Percentiles rank a stretch among this genome's conserved stretches.
phyloP scores from a whole-genome alignment of 768 basidiomycete species.

The Xerocomus brunneocitrinus region DNA sequence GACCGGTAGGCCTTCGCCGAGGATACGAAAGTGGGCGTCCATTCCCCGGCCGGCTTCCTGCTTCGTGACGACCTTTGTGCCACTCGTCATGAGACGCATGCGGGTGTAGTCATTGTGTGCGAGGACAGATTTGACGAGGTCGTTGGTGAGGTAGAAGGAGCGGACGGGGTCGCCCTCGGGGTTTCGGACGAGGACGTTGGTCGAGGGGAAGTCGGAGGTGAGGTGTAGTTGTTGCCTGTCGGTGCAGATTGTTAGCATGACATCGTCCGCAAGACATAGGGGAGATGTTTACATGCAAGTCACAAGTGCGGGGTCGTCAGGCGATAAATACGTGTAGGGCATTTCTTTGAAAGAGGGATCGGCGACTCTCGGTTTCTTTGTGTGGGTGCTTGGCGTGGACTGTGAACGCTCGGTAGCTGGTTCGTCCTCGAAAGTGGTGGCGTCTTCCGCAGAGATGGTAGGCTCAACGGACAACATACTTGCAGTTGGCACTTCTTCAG shows the following conservation, averaged over 20 bases:
- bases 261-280: neutral
- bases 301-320: constrained; percentile 64
- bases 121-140: constrained; percentile 77
- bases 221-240: constrained; percentile 70
- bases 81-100: constrained; percentile 85
- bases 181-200: constrained; percentile 84
- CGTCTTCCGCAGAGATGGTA: constrained; percentile 2
- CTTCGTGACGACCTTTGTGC: constrained; percentile 88
- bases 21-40: constrained; percentile 64
- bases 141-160: constrained; percentile 85
- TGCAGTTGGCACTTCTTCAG: constrained; percentile 3
- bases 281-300: constrained; percentile 61
- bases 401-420: neutral
- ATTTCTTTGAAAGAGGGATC: constrained; percentile 74
- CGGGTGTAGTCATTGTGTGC: constrained; percentile 77
- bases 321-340: constrained; percentile 78
- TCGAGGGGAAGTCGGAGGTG: constrained; percentile 61
- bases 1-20: constrained; percentile 81
- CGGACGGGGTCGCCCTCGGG: constrained; percentile 66
- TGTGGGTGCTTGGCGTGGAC: neutral
- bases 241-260: neutral
- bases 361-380: constrained; percentile 13
- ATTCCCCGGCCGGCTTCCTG: constrained; percentile 70
- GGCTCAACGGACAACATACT: constrained; percentile 4
- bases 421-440: constrained; percentile 3